Evolutionary conservation across 2,329 filamentous ascomycete species (phyloP), one percentile per base, ranked within the genome.

Genomic region (Zymoseptoria crescenta): DNA sequence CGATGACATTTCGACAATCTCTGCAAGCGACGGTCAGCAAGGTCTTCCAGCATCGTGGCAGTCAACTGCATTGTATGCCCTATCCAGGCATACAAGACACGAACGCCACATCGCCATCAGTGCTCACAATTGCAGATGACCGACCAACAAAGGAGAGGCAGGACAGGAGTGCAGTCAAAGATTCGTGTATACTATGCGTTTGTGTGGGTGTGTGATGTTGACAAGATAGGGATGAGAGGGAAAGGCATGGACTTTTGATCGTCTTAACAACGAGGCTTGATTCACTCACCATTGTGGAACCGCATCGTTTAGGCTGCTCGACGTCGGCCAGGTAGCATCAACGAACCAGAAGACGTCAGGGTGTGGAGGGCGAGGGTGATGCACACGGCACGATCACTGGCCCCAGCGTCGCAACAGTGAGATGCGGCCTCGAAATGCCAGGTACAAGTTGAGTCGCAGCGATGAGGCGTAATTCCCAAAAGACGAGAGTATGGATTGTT

Each of bases 251-350:
- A 45, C 35, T 45, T 16, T 45, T 45, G 16, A 45, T 45, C 35
- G 50, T 57, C 60, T 13, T 51, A 52, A 45, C 35, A 45, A 61
- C 49, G 56, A 61, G 53, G 60, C 62, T 56, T 57, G 62, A 56
- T 58, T 54, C 56, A 70, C 69, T 68, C 57, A 71, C 69, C 64
- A 64, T 62, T 67, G 67, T 69, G 63, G 58, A 66, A 65, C 65
- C 66, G 60, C 62, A 62, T 67, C 58, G 24, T 56, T 60, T 56
- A 60, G 58, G 57, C 60, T 65, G 61, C 59, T 60, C 53, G 54
- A 49, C 54, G 60, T 59, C 59, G 64, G 58, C 65, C 59, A 58
- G 64, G 65, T 63, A 66, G 57, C 61, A 62, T 58, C 51, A 52
- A 59, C 35, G 35, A 45, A 41, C 35, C 35, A 41, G 35, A 45